Conservation (phyloP, 108 stramenopile species). For the Schizochytrium sp. region DNA sequence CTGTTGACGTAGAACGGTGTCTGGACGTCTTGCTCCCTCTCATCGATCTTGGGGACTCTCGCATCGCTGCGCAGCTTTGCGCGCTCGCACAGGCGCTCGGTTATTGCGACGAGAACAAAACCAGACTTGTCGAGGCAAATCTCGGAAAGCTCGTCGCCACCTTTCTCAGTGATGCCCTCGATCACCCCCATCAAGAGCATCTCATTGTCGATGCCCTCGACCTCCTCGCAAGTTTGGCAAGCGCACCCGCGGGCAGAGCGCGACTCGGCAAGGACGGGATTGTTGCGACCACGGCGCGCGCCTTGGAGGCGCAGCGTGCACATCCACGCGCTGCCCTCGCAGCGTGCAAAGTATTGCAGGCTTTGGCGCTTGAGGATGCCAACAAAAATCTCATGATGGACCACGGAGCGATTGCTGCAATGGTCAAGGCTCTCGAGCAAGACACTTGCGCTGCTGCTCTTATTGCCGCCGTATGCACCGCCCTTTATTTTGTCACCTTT, state of each 20-base stretch:
- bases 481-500: background rate
- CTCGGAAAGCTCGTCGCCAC: background rate
- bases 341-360: background rate
- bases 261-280: background rate
- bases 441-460: background rate
- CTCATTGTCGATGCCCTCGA: background rate
- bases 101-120: background rate
- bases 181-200: background rate
- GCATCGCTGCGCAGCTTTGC: background rate
- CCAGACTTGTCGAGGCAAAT: background rate
- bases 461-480: background rate
- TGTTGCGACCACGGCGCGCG: background rate
- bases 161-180: background rate
- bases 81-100: background rate
- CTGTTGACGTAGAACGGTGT: background rate
- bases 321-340: background rate
- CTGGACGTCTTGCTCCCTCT: background rate
- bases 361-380: background rate
- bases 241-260: background rate
- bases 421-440: background rate
- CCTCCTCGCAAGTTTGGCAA: background rate
- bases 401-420: background rate
- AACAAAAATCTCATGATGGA: background rate
- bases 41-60: background rate
- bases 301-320: background rate